phyloP scores from a whole-genome alignment of 2,329 filamentous ascomycete genomes.

The Verticillium dahliae region DNA sequence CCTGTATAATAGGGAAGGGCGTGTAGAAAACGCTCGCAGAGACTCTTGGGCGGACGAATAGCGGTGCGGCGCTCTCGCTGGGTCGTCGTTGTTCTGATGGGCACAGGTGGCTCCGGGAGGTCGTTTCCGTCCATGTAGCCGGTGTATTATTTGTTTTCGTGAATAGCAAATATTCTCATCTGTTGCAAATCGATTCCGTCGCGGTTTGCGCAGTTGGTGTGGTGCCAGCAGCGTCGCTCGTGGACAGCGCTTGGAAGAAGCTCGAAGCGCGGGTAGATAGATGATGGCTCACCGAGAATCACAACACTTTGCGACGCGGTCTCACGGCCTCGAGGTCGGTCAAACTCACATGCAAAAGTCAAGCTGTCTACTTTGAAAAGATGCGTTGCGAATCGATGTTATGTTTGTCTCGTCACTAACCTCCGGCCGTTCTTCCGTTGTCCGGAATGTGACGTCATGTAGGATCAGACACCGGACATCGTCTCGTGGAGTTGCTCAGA shows the following conservation, averaged over 20 bases:
- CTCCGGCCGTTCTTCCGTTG: background rate
- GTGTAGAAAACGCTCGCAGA: slow-evolving; percentile 32
- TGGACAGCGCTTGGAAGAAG: background rate
- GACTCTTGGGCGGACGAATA: slow-evolving; percentile 19
- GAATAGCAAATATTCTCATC: background rate
- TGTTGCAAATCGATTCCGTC: background rate
- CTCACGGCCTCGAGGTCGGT: background rate
- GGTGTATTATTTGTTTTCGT: background rate
- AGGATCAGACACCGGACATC: background rate
- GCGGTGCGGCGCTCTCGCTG: slow-evolving; percentile 12
- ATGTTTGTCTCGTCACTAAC: background rate
- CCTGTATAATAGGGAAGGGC: slow-evolving; percentile 56
- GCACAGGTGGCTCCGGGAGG: background rate
- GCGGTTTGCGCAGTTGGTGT: background rate
- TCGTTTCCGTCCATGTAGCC: background rate
- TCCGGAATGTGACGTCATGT: background rate
- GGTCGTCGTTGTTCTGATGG: background rate
- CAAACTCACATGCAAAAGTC: background rate
- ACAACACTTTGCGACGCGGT: background rate
- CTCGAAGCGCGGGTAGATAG: too few relatives aligned
- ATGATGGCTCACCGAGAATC: too few relatives aligned
- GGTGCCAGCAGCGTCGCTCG: background rate
- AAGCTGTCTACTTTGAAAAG: too few relatives aligned
- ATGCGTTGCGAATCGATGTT: too few relatives aligned
- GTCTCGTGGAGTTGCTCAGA: background rate